Evolutionary conservation across 1,139 yeast genomes (phyloP).

Genomic region (Sugiyamaella japonica): DNA sequence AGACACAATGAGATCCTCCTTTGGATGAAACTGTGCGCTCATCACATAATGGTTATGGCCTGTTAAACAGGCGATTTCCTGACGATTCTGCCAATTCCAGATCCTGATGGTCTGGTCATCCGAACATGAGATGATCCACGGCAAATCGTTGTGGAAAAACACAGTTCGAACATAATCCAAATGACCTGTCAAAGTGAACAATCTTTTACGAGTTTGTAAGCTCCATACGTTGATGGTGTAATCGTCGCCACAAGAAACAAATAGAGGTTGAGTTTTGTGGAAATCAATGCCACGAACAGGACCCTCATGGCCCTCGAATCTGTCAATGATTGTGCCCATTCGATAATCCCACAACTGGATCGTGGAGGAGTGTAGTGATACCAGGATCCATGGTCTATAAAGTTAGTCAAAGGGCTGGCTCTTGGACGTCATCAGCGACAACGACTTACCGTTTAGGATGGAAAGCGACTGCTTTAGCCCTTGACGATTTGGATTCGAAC

Average conservation of each 20-base stretch:
- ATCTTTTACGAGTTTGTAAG: constrained; percentile 82
- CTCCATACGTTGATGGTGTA: constrained; percentile 97
- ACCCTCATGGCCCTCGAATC: constrained; percentile 98
- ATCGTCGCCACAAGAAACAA: constrained; percentile 97
- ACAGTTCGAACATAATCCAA: constrained; percentile 95
- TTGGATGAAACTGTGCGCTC: constrained; percentile 97
- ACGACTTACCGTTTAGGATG: constrained; percentile 71
- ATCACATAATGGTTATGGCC: constrained; percentile 98
- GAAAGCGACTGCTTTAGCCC: constrained; percentile 98
- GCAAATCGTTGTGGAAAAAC: constrained; percentile 91
- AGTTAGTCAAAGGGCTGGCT: constrained; percentile 15
- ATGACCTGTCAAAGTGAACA: constrained; percentile 87
- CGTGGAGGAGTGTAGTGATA: constrained; percentile 89
- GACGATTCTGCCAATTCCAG: constrained; percentile 99
- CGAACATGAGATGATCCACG: constrained; percentile 95
- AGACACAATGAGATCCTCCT: constrained; percentile 90
- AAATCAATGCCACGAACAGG: constrained; percentile 95
- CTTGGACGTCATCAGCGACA: no score
- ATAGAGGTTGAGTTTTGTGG: constrained; percentile 97
- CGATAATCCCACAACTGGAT: constrained; percentile 99
- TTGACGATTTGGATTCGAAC: constrained; percentile 97
- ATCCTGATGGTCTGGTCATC: constrained; percentile 98
- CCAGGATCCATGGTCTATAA: constrained; percentile 88
- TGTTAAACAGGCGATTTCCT: constrained; percentile 93
- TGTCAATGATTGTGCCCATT: constrained; percentile 96